phyloP scores from a whole-genome alignment of 1,284 basidiomycete genomes.

The Neotropicomus parvogracilis region DNA sequence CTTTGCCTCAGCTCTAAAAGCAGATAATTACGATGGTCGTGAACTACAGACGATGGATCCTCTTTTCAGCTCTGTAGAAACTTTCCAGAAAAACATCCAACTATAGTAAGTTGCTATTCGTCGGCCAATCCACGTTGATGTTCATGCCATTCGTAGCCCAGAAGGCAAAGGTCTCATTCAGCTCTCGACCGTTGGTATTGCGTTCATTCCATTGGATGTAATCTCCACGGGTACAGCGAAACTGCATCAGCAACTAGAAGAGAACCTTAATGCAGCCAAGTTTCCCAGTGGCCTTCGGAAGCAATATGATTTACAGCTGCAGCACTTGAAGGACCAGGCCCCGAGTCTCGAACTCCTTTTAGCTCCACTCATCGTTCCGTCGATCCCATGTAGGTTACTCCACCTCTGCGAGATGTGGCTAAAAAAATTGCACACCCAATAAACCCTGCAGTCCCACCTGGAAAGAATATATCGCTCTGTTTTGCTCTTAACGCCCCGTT shows the following conservation, averaged over 20 bases:
- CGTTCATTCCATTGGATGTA: constrained; percentile 1
- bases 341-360: constrained; percentile 1
- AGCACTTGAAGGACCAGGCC: constrained; percentile 1
- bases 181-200: background rate
- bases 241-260: background rate
- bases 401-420: background rate
- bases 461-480: background rate
- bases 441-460: background rate
- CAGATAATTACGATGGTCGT: background rate
- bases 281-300: background rate
- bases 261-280: background rate
- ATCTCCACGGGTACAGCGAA: background rate
- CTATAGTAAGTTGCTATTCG: background rate
- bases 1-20: background rate
- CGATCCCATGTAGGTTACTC: background rate
- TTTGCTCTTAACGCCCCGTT: constrained; percentile 2
- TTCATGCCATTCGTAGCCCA: background rate
- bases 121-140: background rate
- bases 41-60: constrained; percentile 2
- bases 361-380: background rate
- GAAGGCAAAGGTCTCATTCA: constrained; percentile 4
- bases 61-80: background rate
- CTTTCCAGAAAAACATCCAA: background rate
- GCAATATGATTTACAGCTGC: constrained; percentile 4
- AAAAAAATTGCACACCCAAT: background rate